A percentile compares a stretch with the other conserved stretches of the same genome.
Evolutionary conservation across 805 yeast species (phyloP).

Genomic region (Yarrowia sp.): DNA sequence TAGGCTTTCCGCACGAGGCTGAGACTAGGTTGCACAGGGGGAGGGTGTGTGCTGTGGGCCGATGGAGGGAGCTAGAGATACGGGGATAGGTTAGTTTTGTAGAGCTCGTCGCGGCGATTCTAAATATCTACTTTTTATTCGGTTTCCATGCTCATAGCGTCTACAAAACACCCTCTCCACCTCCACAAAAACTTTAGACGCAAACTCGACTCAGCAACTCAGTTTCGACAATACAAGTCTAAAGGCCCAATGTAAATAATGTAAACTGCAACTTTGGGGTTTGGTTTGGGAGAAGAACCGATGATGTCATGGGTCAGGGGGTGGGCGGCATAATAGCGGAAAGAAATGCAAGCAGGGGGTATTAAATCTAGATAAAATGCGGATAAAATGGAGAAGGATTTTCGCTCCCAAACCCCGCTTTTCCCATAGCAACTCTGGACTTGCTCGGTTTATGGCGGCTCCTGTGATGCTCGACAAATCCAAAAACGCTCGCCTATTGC

Average conservation of each 20-base stretch:
- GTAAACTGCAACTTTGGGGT: neutral
- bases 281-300: neutral
- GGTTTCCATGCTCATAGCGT: neutral
- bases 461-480: neutral
- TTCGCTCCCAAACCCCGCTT: neutral
- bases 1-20: conserved; percentile 22
- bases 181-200: conserved; percentile 8
- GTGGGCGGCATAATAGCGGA: neutral
- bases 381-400: neutral
- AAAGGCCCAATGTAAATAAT: conserved; percentile 8
- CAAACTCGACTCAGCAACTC: conserved; percentile 9
- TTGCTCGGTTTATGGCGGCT: neutral
- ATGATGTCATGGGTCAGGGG: conserved; percentile 23
- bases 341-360: neutral
- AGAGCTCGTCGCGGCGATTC: neutral
- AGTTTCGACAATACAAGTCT: conserved; percentile 8
- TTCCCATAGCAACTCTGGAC: neutral
- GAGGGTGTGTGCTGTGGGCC: neutral
- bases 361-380: neutral
- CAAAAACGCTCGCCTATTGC: conserved; percentile 3
- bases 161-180: neutral
- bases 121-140: neutral
- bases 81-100: neutral
- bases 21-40: conserved; percentile 7
- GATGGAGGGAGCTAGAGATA: neutral